Evolutionary conservation across 192 early-diverging fungal genomes (phyloP), one percentile per base, ranked within the genome.

Genomic region (Coemansia sp.): DNA sequence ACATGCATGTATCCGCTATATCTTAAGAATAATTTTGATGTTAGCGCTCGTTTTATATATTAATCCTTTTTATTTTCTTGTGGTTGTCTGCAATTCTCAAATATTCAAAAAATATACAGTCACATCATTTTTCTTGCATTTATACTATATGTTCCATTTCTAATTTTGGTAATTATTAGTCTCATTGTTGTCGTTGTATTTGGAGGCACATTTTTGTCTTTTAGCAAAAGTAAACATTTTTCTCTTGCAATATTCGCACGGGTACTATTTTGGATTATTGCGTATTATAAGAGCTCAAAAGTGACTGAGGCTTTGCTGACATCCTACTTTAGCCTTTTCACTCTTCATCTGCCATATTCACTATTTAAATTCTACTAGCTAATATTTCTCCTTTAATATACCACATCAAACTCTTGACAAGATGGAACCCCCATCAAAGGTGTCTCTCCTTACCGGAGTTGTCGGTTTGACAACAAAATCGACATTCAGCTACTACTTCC

Each of bases 401-500:
- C 19, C 42, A 17, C 42, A 17, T 44, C 15, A 44, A 1, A n/a
- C 10, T n/a, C 10, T 44, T 17, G 4, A 18, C n/a, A 13, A 37
- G 52, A 56, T 50, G 24, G 67, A 75, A 11, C 42, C 65, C 22
- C 42, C 66, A 21, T 25, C 53, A 27, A 69, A 64, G 46, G 53
- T 51, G 17, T 24, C 50, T 15, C 30, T 60, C 25, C 21, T 49
- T 1, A 57, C 61, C 5, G 45, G 64, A 8, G 45, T 70, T 41
- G 60, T 49, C 5, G 52, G 51, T 9, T 42, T 46, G 4, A 56
- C 52, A 5, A 59, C 64, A 23, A 59, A 60, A 37, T 64, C 73
- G 4, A 57, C 67, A 1, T 54, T 66, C 12, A 70, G 67, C 57
- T 77, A 77, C 57, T 77, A 61, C 27, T 34, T 64, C 25, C 58